phyloP scores from a whole-genome alignment of 2,329 filamentous ascomycete genomes.

The Orbilia ellipsospora region DNA sequence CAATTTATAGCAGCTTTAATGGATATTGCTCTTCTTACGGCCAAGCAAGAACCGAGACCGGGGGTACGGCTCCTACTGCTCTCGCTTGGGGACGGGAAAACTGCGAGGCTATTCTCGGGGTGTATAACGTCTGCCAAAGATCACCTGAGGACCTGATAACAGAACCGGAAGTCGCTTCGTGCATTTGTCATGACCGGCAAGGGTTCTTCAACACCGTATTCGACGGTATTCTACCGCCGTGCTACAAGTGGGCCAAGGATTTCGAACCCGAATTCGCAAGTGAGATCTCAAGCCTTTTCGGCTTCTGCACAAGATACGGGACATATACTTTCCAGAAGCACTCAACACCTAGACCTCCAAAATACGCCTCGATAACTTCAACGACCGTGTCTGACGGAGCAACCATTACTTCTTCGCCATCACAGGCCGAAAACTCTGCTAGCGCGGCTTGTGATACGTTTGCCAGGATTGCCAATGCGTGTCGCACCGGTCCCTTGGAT shows the following conservation, averaged over 20 bases:
- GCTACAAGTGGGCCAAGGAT: slow-evolving; percentile 37
- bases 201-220: slow-evolving; percentile 41
- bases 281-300: slow-evolving; percentile 37
- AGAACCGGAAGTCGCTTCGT: slow-evolving; percentile 40
- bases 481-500: slow-evolving; percentile 39
- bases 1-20: slow-evolving; percentile 43
- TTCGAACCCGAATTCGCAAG: slow-evolving; percentile 31
- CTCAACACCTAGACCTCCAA: neutral
- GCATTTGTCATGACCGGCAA: slow-evolving; percentile 29
- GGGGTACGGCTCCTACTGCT: neutral
- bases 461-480: slow-evolving; percentile 39
- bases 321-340: slow-evolving; percentile 15
- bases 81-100: slow-evolving; percentile 4
- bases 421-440: slow-evolving; percentile 39
- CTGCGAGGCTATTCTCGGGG: slow-evolving; percentile 21
- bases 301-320: slow-evolving; percentile 44
- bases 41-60: neutral
- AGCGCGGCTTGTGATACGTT: slow-evolving; percentile 34
- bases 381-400: neutral
- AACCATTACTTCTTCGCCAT: slow-evolving; percentile 24
- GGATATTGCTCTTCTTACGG: slow-evolving; percentile 46
- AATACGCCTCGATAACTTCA: neutral
- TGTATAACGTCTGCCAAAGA: slow-evolving; percentile 27
- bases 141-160: slow-evolving; percentile 39
- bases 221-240: slow-evolving; percentile 30